These are phyloP conservation scores for Zea luxurians DNA, from an alignment of 176 grass and related monocot species.

Conservation along the genomic window DNA sequence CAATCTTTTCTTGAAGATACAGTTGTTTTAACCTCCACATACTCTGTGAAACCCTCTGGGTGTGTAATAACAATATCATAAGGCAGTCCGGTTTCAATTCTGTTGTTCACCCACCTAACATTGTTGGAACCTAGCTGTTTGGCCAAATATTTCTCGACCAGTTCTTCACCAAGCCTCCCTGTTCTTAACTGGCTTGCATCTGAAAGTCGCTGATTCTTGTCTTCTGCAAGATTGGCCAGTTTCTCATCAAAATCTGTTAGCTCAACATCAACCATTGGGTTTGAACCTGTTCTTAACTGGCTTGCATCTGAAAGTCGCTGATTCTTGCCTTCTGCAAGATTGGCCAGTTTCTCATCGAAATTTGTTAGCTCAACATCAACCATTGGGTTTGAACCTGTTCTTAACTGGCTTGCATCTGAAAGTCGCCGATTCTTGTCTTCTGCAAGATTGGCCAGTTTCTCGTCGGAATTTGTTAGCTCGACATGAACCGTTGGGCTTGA, in stretches of 20 bases:
- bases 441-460: slow-evolving; percentile 28
- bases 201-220: slow-evolving; percentile 23
- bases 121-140: slow-evolving; percentile 48
- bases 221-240: slow-evolving; percentile 22
- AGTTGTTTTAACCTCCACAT: slow-evolving; percentile 90
- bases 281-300: slow-evolving; percentile 36
- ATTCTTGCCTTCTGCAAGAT: slow-evolving; percentile 30
- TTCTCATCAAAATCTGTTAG: slow-evolving; percentile 37
- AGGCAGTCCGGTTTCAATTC: slow-evolving; percentile 69
- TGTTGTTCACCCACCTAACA: slow-evolving; percentile 81
- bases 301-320: slow-evolving; percentile 37
- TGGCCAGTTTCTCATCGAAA: slow-evolving; percentile 32
- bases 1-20: slow-evolving; percentile 65
- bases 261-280: slow-evolving; percentile 19
- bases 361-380: slow-evolving; percentile 32
- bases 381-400: slow-evolving; percentile 27
- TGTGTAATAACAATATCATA: slow-evolving; percentile 73
- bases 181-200: slow-evolving; percentile 54
- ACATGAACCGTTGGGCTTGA: slow-evolving; percentile 32
- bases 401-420: slow-evolving; percentile 41
- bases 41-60: slow-evolving; percentile 47
- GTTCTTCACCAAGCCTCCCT: slow-evolving; percentile 66
- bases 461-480: slow-evolving; percentile 38
- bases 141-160: slow-evolving; percentile 65
- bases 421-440: slow-evolving; percentile 31